Percentiles rank a stretch among this genome's conserved stretches.
These are phyloP conservation scores for Tribonema minus DNA, from an alignment of 108 stramenopile species.

Conservation along the genomic window DNA sequence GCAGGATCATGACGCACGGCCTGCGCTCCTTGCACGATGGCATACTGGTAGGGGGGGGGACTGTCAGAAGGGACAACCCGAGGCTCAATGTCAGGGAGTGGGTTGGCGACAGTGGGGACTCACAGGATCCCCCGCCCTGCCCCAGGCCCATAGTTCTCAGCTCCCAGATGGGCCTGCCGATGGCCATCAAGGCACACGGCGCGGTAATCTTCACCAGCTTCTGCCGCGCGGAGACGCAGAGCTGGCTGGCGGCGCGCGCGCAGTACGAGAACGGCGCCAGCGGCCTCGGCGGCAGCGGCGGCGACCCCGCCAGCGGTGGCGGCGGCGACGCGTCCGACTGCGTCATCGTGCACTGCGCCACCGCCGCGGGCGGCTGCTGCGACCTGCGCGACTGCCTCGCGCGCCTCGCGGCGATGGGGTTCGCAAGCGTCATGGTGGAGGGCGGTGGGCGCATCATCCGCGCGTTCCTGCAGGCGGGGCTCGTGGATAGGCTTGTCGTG, in stretches of 20 bases:
- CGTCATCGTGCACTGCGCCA: not conserved
- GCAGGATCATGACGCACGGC: conserved; percentile 45
- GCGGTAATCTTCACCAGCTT: conserved; percentile 10
- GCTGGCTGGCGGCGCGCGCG: not conserved
- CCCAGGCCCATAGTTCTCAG: not conserved
- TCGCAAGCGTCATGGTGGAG: conserved; percentile 40
- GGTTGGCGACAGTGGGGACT: not conserved
- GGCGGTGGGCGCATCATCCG: too few species aligned
- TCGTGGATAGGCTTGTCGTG: conserved; percentile 23
- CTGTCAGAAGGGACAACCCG: conserved; percentile 46
- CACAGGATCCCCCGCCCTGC: not conserved
- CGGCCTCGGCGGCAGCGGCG: not conserved
- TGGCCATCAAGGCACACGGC: not conserved
- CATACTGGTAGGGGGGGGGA: conserved; percentile 48
- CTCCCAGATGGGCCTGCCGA: not conserved
- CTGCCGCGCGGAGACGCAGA: conserved; percentile 2
- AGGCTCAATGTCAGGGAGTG: not conserved
- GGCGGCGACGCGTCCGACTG: conserved; percentile 6
- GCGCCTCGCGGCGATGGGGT: conserved; percentile 27
- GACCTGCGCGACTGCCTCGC: conserved; percentile 26
- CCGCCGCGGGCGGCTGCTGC: conserved; percentile 15
- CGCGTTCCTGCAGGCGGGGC: too few species aligned
- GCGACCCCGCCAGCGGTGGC: not conserved
- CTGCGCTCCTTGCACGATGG: conserved; percentile 46
- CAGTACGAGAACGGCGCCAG: not conserved